Conservation (phyloP, 345 rosid species). For the Balakata baccata region DNA sequence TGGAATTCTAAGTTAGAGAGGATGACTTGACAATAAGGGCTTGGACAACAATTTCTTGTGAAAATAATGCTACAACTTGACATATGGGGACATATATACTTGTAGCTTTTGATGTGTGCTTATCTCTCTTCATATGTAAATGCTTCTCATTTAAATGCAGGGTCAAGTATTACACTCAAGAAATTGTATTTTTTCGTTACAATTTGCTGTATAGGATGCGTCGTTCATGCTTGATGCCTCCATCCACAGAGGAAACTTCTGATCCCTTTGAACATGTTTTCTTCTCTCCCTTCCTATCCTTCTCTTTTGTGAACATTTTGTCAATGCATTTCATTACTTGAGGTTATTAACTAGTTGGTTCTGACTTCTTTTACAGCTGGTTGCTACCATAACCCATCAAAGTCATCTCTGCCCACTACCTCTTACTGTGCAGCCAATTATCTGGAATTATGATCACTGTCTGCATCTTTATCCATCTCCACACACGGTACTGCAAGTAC, state of each 20-base stretch:
- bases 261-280: slow-evolving; percentile 84
- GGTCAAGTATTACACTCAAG: slow-evolving; percentile 80
- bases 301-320: background rate
- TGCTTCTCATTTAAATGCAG: slow-evolving; percentile 43
- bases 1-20: background rate
- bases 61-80: background rate
- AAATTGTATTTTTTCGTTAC: slow-evolving; percentile 85
- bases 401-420: slow-evolving; percentile 96
- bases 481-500: slow-evolving; percentile 54
- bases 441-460: slow-evolving; percentile 92
- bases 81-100: background rate
- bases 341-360: slow-evolving; percentile 17
- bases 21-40: background rate
- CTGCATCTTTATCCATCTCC: slow-evolving; percentile 94
- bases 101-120: background rate
- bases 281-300: slow-evolving; percentile 2
- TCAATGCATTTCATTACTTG: slow-evolving; percentile 1
- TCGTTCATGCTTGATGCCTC: slow-evolving; percentile 82
- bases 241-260: slow-evolving; percentile 75
- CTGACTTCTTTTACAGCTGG: slow-evolving; percentile 65
- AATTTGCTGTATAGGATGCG: slow-evolving; percentile 88
- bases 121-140: slow-evolving; percentile 5
- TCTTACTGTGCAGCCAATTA: slow-evolving; percentile 80
- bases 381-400: slow-evolving; percentile 91
- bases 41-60: background rate